A percentile compares a stretch with the other conserved stretches of the same genome.
phyloP scores from a whole-genome alignment of 345 rosid genomes.

The Linum trigynum region DNA sequence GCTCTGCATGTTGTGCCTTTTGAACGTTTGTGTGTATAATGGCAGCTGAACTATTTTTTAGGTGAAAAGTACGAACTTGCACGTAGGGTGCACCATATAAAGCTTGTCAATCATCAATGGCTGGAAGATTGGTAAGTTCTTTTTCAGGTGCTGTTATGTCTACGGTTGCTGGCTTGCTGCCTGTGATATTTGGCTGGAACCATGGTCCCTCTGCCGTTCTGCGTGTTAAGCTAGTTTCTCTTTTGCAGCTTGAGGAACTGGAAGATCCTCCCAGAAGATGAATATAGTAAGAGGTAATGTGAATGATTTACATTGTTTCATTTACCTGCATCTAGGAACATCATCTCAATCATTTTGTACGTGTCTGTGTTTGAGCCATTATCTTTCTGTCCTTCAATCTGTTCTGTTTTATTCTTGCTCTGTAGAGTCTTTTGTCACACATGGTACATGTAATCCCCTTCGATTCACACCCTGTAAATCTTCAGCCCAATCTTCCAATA shows the following conservation, averaged over 20 bases:
- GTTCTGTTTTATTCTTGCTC: not conserved
- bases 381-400: not conserved
- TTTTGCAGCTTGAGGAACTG: slow-evolving; percentile 69
- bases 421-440: too few species aligned
- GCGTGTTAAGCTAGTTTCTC: too few species aligned
- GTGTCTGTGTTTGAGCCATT: not conserved
- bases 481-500: too few species aligned
- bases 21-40: not conserved
- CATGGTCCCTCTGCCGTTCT: too few species aligned
- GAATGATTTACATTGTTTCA: not conserved
- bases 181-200: not conserved
- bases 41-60: slow-evolving; percentile 16
- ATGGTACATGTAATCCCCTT: too few species aligned
- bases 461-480: too few species aligned
- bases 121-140: slow-evolving; percentile 73
- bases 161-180: not conserved
- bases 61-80: slow-evolving; percentile 98
- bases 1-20: not conserved
- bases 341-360: not conserved
- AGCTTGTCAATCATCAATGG: slow-evolving; percentile 85
- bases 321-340: not conserved
- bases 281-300: slow-evolving; percentile 65
- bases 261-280: slow-evolving; percentile 71
- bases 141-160: not conserved
- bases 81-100: slow-evolving; percentile 58